Percentiles rank a stretch among this genome's conserved stretches.
These are phyloP conservation scores for Microstegium vimineum DNA, from an alignment of 176 grass and related monocot genomes.

Conservation along the genomic window DNA sequence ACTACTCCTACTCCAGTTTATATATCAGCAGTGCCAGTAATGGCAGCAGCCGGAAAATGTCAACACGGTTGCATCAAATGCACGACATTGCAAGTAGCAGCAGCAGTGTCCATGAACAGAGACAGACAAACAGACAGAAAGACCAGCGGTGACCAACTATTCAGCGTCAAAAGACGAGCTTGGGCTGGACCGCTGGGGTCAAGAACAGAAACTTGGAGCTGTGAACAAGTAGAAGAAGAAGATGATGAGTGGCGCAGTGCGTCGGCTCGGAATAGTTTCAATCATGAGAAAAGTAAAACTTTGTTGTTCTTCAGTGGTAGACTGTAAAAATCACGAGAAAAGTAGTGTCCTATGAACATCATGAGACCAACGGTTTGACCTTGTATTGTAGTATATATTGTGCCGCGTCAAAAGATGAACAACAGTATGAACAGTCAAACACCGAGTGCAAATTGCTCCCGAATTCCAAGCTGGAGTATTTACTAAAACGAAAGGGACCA, in stretches of 20 bases:
- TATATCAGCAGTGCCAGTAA: too few species aligned
- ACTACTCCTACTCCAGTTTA: not conserved
- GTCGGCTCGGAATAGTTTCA: not conserved
- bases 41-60: conserved; percentile 16
- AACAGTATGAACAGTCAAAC: not conserved
- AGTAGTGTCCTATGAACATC: not conserved
- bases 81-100: conserved; percentile 3
- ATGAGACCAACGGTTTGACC: not conserved
- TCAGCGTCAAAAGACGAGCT: not conserved
- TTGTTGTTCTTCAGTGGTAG: not conserved
- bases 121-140: not conserved
- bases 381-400: too few species aligned
- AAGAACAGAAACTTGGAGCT: not conserved
- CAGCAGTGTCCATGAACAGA: not conserved
- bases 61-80: conserved; percentile 39
- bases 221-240: not conserved
- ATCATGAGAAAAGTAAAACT: not conserved
- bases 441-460: not conserved
- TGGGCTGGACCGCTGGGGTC: not conserved
- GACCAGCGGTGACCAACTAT: not conserved
- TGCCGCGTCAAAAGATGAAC: not conserved
- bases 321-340: not conserved
- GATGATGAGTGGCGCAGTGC: not conserved
- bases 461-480: not conserved
- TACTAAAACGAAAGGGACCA: not conserved